Base-by-base conservation (phyloP, 805 yeast species). In the Metschnikowia koreensis region DNA sequence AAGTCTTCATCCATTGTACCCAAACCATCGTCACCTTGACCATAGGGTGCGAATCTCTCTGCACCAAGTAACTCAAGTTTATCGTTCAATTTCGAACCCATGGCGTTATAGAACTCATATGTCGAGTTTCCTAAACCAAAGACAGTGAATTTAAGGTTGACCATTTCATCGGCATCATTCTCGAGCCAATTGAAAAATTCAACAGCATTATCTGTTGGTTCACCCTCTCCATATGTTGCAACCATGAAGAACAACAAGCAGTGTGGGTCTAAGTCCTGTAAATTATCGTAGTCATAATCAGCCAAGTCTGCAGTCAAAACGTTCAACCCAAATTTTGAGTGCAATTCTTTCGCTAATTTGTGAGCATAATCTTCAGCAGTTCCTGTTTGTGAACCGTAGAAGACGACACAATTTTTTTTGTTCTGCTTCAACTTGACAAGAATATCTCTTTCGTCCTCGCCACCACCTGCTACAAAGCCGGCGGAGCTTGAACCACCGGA, bases 181-280 rank as follows among this genome's bases (percentile, higher is more conserved):
- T 83, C 81, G 62, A 92, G 79, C 64, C 74, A 83, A 52, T 85
- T 87, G 65, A 82, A 84, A 66, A 94, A 89, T 38, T 82, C 83
- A 40, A 81, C 80, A n/a, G 97, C 94, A 61, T 89, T 89, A 68
- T 93, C 99, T 12, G 99, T 93, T 60, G 96, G 96, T 68, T 93
- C 99, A 66, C 99, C 99, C 73, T 93, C 99, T 61, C 99, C 99
- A 63, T 94, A 94, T 10, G 97, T 90, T 33, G 98, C 94, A 73
- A 91, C 76, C 65, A 93, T 78, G 63, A 93, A 86, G 52, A 74
- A 71, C 29, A 73, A 68, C 17, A 83, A 83, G 49, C 81, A 74
- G 53, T 81, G 80, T 15, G 75, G 72, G 17, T 84, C 80, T 56
- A 93, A 69, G 46, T 81, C 81, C 62, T 82, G 83, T 49, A 94